A percentile compares a stretch with the other conserved stretches of the same genome.
These are phyloP conservation scores for Kluyveromyces marxianus DNA, from an alignment of 1,139 yeast genomes.

Conservation along the genomic window DNA sequence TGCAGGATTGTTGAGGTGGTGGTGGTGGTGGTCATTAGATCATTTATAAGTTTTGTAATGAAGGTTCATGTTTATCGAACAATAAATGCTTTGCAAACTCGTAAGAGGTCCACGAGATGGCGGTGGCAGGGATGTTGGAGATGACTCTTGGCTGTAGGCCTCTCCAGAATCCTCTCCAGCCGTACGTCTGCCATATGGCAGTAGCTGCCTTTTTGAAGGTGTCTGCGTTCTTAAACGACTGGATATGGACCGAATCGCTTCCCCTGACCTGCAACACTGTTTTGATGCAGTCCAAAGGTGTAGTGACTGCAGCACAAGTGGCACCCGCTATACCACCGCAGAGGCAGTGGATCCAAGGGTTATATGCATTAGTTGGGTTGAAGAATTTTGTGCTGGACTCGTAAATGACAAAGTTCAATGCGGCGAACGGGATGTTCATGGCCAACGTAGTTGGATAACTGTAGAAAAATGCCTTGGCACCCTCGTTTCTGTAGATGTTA, in stretches of 20 bases:
- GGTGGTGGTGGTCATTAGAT: slow-evolving; percentile 2
- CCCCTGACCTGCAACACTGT: slow-evolving; percentile 66
- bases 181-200: slow-evolving; percentile 60
- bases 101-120: slow-evolving; percentile 96
- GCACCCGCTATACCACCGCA: slow-evolving; percentile 97
- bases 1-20: neutral
- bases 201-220: slow-evolving; percentile 68
- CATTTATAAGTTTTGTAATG: neutral
- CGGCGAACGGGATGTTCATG: slow-evolving; percentile 94
- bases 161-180: slow-evolving; percentile 64
- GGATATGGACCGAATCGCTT: slow-evolving; percentile 34
- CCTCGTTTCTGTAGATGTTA: slow-evolving; percentile 63
- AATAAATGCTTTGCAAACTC: slow-evolving; percentile 75
- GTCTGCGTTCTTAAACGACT: slow-evolving; percentile 48
- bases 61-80: slow-evolving; percentile 3
- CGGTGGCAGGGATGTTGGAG: slow-evolving; percentile 93
- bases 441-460: slow-evolving; percentile 93
- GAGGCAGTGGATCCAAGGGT: slow-evolving; percentile 87
- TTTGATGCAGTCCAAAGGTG: slow-evolving; percentile 92
- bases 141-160: slow-evolving; percentile 90
- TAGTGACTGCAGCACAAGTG: slow-evolving; percentile 90
- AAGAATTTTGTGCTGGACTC: slow-evolving; percentile 72
- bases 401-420: slow-evolving; percentile 87
- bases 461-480: slow-evolving; percentile 75
- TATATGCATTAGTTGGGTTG: slow-evolving; percentile 73